These are phyloP conservation scores for Fusarium domesticum DNA, from an alignment of 2,329 filamentous ascomycete genomes.

Conservation along the genomic window DNA sequence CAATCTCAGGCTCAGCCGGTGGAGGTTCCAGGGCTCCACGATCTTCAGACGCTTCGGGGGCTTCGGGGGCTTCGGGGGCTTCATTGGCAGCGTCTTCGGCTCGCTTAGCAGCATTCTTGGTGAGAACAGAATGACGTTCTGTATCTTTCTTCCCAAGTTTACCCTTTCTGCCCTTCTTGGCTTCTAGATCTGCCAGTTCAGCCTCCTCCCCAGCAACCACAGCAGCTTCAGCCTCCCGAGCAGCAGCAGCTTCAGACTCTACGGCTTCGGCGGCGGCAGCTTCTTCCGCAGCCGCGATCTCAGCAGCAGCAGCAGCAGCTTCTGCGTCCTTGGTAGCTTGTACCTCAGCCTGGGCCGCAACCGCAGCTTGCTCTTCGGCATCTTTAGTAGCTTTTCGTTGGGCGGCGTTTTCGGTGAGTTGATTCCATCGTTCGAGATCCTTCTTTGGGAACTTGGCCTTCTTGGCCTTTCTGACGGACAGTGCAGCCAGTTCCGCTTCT, in stretches of 20 bases:
- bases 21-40: constrained; percentile 3
- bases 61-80: background rate
- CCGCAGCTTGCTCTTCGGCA: constrained; percentile 17
- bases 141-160: constrained; percentile 24
- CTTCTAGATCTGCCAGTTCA: constrained; percentile 15
- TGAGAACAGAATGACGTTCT: constrained; percentile 20
- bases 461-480: constrained; percentile 37
- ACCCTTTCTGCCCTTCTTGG: constrained; percentile 22
- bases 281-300: constrained; percentile 8
- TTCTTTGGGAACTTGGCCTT: constrained; percentile 29
- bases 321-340: constrained; percentile 32
- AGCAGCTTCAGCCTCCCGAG: constrained; percentile 13
- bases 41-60: background rate
- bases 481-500: constrained; percentile 25
- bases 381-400: constrained; percentile 13
- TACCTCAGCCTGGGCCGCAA: constrained; percentile 25
- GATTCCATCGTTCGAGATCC: constrained; percentile 31
- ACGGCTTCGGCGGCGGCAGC: constrained; percentile 24
- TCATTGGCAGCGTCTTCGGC: constrained; percentile 19
- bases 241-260: constrained; percentile 31
- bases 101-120: constrained; percentile 17
- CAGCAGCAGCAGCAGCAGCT: constrained; percentile 13
- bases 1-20: background rate
- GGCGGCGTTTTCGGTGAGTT: constrained; percentile 21
- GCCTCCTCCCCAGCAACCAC: constrained; percentile 22